These are phyloP conservation scores for Aegilops speltoides DNA, from an alignment of 176 grass and related monocot genomes.

Conservation along the genomic window DNA sequence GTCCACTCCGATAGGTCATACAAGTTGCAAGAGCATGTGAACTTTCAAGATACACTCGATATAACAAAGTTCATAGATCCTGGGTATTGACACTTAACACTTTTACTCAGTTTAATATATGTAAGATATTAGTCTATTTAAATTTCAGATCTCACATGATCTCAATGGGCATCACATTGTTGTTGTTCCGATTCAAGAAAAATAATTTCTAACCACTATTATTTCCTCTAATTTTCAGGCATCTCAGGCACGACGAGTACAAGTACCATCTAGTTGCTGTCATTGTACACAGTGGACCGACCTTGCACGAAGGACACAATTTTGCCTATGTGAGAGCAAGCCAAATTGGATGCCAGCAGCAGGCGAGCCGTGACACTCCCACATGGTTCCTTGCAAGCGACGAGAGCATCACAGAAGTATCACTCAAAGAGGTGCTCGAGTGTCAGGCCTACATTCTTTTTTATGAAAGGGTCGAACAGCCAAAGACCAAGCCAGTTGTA, in stretches of 20 bases:
- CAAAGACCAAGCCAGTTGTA: background rate
- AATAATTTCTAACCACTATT: background rate
- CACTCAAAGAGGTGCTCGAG: conserved; percentile 36
- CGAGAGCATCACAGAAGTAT: conserved; percentile 25
- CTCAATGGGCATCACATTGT: background rate
- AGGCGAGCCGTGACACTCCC: background rate
- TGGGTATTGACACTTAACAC: conserved; percentile 31
- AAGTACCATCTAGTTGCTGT: conserved; percentile 32
- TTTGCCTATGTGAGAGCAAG: conserved; percentile 46
- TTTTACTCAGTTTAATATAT: background rate
- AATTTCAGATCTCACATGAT: background rate
- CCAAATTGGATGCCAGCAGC: background rate
- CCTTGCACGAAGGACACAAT: background rate
- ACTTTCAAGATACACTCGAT: conserved; percentile 53
- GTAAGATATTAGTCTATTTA: background rate
- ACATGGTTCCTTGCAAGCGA: conserved; percentile 58
- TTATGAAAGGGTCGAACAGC: conserved; percentile 46
- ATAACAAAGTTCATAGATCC: conserved; percentile 40
- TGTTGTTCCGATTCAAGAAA: background rate
- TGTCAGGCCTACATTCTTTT: conserved; percentile 69
- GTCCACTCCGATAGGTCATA: background rate
- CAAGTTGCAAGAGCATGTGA: conserved; percentile 41
- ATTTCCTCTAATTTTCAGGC: conserved; percentile 13
- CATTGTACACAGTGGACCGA: conserved; percentile 27
- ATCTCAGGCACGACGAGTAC: background rate